These are phyloP conservation scores for Salicornia ramosissima DNA, from an alignment of 148 eudicot genomes.

Conservation along the genomic window DNA sequence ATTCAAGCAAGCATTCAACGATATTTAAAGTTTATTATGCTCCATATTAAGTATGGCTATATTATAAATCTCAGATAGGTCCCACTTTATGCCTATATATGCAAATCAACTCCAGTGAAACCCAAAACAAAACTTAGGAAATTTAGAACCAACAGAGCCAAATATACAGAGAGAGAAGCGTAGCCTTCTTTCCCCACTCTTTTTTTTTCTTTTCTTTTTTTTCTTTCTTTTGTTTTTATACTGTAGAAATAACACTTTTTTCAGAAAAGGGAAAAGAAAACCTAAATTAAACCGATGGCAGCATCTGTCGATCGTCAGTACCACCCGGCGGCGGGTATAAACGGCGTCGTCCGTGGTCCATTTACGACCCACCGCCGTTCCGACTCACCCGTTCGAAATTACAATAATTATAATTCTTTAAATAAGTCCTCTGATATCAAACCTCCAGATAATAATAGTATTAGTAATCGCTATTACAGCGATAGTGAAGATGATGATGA, in stretches of 20 bases:
- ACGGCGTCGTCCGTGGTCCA: conserved; percentile 30
- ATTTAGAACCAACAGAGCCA: neutral
- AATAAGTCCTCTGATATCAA: neutral
- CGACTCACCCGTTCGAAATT: conserved; percentile 43
- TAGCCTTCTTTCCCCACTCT: conserved; percentile 4
- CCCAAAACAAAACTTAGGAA: neutral
- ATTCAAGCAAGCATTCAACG: no score
- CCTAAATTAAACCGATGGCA: conserved; percentile 37
- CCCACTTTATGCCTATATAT: conserved; percentile 3
- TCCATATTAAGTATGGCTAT: no score
- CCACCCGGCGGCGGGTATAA: conserved; percentile 32
- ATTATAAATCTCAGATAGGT: neutral
- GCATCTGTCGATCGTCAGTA: conserved; percentile 72
- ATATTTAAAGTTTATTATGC: neutral
- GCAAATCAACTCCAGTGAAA: conserved; percentile 11
- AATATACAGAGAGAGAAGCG: conserved; percentile 15
- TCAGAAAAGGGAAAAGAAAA: no score
- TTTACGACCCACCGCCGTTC: conserved; percentile 39
- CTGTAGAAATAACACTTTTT: no score
- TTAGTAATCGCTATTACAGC: conserved; percentile 19
- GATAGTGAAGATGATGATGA: conserved; percentile 47
- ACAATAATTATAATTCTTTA: conserved; percentile 21
- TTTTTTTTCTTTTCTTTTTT: neutral
- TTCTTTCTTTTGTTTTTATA: no score
- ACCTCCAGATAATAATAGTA: neutral